Conservation (phyloP, 768 basidiomycete species). For the Amylocystis lapponica region DNA sequence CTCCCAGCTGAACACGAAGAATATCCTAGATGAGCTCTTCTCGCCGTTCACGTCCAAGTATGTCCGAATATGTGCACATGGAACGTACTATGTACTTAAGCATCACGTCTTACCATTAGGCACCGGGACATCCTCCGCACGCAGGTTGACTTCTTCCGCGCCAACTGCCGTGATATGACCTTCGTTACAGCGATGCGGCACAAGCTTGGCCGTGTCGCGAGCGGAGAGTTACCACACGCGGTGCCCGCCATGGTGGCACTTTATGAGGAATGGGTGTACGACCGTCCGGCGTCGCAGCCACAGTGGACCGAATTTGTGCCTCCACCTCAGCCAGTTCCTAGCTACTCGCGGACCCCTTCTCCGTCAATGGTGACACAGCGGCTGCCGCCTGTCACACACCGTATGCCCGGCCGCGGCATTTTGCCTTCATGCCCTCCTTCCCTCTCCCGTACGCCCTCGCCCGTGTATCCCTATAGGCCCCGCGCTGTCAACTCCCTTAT, state of each 20-base stretch:
- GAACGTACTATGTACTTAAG: not conserved
- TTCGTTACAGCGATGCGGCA: not conserved
- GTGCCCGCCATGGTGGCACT: not conserved
- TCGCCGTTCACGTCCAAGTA: slow-evolving; percentile 6
- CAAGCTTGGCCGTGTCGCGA: not conserved
- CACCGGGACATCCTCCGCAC: not conserved
- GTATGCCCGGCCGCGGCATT: no score
- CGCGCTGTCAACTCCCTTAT: no score
- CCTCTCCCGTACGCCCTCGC: no score
- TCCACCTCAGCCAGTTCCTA: no score
- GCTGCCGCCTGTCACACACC: no score
- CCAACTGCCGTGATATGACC: not conserved
- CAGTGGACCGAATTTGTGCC: no score
- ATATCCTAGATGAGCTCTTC: slow-evolving; percentile 4
- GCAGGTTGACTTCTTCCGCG: not conserved
- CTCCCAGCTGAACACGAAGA: not conserved
- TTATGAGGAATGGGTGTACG: no score
- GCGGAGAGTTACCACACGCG: not conserved
- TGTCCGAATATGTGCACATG: not conserved
- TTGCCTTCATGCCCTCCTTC: no score
- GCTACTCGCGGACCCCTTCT: no score
- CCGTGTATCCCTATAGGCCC: no score
- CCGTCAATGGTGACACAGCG: no score
- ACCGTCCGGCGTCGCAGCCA: no score
- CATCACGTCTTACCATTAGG: not conserved